phyloP scores from a whole-genome alignment of 1,284 basidiomycete genomes.

The Pyrrhoderma noxium region DNA sequence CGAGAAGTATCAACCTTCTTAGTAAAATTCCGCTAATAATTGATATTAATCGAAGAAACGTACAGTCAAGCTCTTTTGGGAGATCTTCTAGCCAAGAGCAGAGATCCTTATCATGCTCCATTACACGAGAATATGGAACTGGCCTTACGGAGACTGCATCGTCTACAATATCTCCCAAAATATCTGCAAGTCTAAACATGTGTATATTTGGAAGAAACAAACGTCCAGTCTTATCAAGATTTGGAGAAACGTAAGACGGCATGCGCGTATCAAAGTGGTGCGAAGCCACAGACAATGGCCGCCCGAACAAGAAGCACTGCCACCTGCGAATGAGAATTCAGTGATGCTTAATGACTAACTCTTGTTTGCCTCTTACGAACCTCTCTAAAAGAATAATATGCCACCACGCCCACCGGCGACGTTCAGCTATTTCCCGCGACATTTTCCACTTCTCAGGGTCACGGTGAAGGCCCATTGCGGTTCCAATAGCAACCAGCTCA shows the following conservation, averaged over 20 bases:
- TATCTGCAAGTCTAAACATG: constrained; percentile 64
- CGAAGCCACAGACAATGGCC: constrained; percentile 62
- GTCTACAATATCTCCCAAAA: constrained; percentile 76
- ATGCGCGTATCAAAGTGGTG: constrained; percentile 75
- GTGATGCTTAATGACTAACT: background rate
- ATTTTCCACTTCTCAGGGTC: constrained; percentile 71
- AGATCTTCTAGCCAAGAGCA: constrained; percentile 66
- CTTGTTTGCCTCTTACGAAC: constrained; percentile 30
- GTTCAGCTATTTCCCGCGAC: constrained; percentile 57
- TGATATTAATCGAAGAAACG: background rate
- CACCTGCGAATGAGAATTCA: constrained; percentile 38
- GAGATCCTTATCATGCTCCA: constrained; percentile 59
- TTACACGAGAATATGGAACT: constrained; percentile 66
- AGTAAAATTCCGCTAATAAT: background rate
- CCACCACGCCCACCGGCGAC: constrained; percentile 82
- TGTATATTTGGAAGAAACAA: constrained; percentile 66
- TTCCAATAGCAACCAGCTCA: constrained; percentile 62
- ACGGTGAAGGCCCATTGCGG: constrained; percentile 75
- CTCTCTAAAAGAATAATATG: constrained; percentile 71
- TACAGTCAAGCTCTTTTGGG: constrained; percentile 54
- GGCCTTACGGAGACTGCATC: constrained; percentile 69
- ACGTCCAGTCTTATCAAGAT: constrained; percentile 50
- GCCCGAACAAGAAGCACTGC: constrained; percentile 81
- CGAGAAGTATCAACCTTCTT: background rate
- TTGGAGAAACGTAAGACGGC: constrained; percentile 56